A percentile compares a stretch with the other conserved stretches of the same genome.
Evolutionary conservation across 148 eudicot genomes (phyloP).

Genomic region (Rhododendron ferrugineum): DNA sequence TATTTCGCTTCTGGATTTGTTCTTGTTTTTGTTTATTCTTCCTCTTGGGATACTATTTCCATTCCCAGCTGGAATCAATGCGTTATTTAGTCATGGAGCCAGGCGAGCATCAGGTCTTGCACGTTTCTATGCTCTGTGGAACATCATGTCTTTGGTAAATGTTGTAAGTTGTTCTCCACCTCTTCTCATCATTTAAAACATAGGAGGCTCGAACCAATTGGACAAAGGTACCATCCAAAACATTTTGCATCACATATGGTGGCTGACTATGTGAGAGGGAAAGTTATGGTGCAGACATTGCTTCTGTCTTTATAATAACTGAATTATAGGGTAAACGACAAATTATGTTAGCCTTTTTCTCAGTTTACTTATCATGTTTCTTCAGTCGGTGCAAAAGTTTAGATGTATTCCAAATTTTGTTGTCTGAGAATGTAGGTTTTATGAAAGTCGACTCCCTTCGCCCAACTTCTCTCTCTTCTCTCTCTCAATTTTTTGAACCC

Average conservation of each 20-base stretch:
- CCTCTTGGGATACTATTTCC: constrained; percentile 91
- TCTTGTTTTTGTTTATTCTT: constrained; percentile 64
- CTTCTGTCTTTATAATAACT: not conserved
- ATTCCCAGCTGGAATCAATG: constrained; percentile 90
- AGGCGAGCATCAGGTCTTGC: constrained; percentile 78
- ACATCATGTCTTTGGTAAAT: constrained; percentile 72
- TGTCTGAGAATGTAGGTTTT: not conserved
- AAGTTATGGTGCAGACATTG: not conserved
- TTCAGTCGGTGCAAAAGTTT: not conserved
- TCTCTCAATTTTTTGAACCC: not conserved
- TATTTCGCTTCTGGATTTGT: constrained; percentile 59
- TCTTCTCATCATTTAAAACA: not conserved
- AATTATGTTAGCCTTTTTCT: not conserved
- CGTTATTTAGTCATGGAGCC: constrained; percentile 82
- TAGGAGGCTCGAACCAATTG: not conserved
- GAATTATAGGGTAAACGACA: not conserved
- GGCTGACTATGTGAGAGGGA: not conserved
- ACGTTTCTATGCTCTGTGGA: constrained; percentile 93
- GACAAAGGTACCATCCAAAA: not conserved
- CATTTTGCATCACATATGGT: too few species aligned
- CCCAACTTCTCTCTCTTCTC: not conserved
- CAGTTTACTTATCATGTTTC: not conserved
- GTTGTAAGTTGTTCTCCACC: constrained; percentile 57
- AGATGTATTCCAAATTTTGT: not conserved
- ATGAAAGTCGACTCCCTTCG: not conserved